Base-by-base conservation (phyloP, 2,329 filamentous ascomycete species). In the Trichoderma guizhouense region DNA sequence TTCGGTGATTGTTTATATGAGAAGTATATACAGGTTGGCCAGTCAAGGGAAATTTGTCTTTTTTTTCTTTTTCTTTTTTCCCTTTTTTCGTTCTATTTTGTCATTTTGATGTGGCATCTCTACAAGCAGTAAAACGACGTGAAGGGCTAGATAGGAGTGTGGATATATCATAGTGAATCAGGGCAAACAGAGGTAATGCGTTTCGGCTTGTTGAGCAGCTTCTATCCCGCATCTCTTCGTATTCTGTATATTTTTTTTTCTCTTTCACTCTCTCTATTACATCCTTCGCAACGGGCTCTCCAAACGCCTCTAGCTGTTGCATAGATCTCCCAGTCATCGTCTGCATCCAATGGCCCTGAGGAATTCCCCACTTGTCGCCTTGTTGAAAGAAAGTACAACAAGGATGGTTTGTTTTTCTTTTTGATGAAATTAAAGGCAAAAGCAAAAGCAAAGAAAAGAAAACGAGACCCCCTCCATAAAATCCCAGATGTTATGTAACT, bases 1-100 rank as follows among this genome's bases (percentile, higher is more conserved):
- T 95, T 76, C 89, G 95, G 77, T 97, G 86, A 73, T 28, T n/a
- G 8, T 12, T 18, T 14, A 14, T 26, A 3, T 24, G 4, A 39
- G 11, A 36, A 15, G 1, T 4, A n/a, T 5, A 12, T 11, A 8
- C 5, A 11, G 43, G 18, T 60, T 28, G 26, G 14, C 28, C 6
- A 30, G 7, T 51, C 28, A 30, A 30, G 57, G 30, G 43, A 21
- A 21, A 21, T 11, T 21, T 8, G 43, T 51, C 43, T 6, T 21
- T 51, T 11, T 21, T 12, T 21, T 3, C 1, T 12, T 21, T 21
- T 11, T 3, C 2, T 11, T 21, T 51, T 12, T 51, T 1, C 11
- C 9, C 1, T 12, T 51, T n/a, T 24, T 43, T n/a, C 18, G 15
- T 43, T n/a, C 39, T 14, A 53, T 5, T 24, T 24, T 24, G n/a